Percentiles rank a stretch among this genome's conserved stretches.
Evolutionary conservation across 2,329 filamentous ascomycete species (phyloP).

Genomic region (Lasiodiplodia gonubiensis): DNA sequence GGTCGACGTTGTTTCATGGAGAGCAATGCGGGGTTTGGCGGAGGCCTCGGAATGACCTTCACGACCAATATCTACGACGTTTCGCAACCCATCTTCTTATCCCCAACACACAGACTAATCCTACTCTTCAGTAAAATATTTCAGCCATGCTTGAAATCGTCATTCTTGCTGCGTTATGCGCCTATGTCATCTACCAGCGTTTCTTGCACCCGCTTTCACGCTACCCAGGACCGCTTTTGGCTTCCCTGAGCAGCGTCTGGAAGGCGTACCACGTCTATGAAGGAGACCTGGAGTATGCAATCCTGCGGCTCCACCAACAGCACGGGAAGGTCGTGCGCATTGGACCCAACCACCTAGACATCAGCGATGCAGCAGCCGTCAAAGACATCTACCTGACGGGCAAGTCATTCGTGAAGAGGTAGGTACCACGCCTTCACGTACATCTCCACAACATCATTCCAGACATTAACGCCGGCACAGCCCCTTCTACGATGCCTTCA

Average conservation of each 20-base stretch:
- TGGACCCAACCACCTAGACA: conserved; percentile 14
- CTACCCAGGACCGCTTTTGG: conserved; percentile 52
- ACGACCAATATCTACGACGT: no score
- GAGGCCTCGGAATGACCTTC: neutral
- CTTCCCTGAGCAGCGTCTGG: conserved; percentile 42
- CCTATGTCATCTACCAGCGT: conserved; percentile 44
- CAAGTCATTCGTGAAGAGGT: conserved; percentile 11
- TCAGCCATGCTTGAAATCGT: neutral
- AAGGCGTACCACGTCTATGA: neutral
- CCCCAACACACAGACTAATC: neutral
- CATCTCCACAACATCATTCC: neutral
- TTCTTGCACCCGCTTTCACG: conserved; percentile 51
- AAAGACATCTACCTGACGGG: conserved; percentile 1
- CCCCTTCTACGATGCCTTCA: conserved; percentile 9
- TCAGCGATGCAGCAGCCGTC: conserved; percentile 10
- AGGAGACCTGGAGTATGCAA: conserved; percentile 9
- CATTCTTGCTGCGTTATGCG: neutral
- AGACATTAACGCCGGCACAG: neutral
- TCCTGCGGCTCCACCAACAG: neutral
- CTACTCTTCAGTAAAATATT: neutral
- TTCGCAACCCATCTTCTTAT: neutral
- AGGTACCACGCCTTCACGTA: no score
- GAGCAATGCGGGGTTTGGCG: neutral
- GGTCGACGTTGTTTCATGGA: no score
- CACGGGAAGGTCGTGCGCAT: conserved; percentile 3